These are phyloP conservation scores for Gyromitra esculenta DNA, from an alignment of 2,329 filamentous ascomycete species.

Conservation along the genomic window DNA sequence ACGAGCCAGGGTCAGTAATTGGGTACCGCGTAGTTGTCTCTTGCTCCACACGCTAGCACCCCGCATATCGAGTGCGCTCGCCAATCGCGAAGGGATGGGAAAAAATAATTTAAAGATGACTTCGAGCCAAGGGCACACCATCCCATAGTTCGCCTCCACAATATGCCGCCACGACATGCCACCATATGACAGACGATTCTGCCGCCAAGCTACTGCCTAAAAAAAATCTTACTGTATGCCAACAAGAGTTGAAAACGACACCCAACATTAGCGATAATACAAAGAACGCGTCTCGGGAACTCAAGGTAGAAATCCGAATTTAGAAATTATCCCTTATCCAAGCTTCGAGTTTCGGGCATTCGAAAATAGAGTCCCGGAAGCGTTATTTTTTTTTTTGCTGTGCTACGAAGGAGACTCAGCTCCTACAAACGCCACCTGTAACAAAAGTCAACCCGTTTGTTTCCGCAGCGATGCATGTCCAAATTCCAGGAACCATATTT, in stretches of 20 bases:
- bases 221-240: conserved; percentile 1
- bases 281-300: not conserved
- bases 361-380: conserved; percentile 22
- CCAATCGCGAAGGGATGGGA: conserved; percentile 40
- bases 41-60: conserved; percentile 31
- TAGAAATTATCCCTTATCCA: conserved; percentile 12
- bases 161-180: conserved; percentile 8
- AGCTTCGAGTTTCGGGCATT: conserved; percentile 14
- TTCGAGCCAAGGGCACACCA: conserved; percentile 14
- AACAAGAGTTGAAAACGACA: not conserved
- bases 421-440: conserved; percentile 13
- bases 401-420: conserved; percentile 24
- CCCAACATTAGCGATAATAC: not conserved
- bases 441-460: conserved; percentile 46
- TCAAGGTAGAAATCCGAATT: conserved; percentile 14
- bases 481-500: conserved; percentile 36
- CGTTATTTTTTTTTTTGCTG: conserved; percentile 35
- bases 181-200: conserved; percentile 6
- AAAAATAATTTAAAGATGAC: conserved; percentile 1
- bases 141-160: conserved; percentile 4
- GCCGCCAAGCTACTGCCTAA: not conserved
- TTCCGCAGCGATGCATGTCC: conserved; percentile 32
- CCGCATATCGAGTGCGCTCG: conserved; percentile 37
- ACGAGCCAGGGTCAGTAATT: conserved; percentile 25
- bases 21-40: conserved; percentile 20